phyloP scores from a whole-genome alignment of 352 stramenopile species.

The Phytophthora litchii region DNA sequence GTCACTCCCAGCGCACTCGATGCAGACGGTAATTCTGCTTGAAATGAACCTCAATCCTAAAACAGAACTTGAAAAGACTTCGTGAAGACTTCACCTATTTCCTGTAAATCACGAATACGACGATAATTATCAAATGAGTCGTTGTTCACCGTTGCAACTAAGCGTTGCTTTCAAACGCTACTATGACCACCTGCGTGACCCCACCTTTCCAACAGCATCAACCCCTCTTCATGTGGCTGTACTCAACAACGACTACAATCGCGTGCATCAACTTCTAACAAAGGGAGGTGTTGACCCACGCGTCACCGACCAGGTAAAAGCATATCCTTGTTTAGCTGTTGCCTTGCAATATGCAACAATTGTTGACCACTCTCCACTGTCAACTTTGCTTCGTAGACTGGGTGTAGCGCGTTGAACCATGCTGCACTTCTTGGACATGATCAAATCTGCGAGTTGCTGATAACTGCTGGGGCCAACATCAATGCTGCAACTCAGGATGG shows the following conservation, averaged over 20 bases:
- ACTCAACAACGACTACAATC: conserved; percentile 34
- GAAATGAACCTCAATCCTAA: too few species aligned
- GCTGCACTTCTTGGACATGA: conserved; percentile 40
- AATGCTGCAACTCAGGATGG: conserved; percentile 21
- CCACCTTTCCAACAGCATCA: conserved; percentile 16
- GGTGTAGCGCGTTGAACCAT: conserved; percentile 39
- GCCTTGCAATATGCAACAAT: not conserved
- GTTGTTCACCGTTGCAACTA: conserved; percentile 25
- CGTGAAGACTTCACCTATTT: too few species aligned
- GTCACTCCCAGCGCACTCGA: conserved; percentile 20
- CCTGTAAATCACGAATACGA: too few species aligned
- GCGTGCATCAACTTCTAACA: conserved; percentile 20
- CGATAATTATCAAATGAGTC: conserved; percentile 9
- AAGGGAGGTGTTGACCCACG: conserved; percentile 4
- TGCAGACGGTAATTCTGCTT: conserved; percentile 28
- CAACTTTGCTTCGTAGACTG: conserved; percentile 25
- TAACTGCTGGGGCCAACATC: conserved; percentile 25
- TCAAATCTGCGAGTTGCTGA: conserved; percentile 35
- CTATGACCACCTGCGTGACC: conserved; percentile 34
- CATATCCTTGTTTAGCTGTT: not conserved
- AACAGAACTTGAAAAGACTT: too few species aligned
- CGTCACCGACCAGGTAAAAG: conserved; percentile 36
- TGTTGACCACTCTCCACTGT: not conserved
- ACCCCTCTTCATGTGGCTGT: conserved; percentile 39
- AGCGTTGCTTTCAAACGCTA: conserved; percentile 40